Evolutionary conservation across 225 moss, liverwort and hornwort genomes (phyloP).

Genomic region (Asterella californica): DNA sequence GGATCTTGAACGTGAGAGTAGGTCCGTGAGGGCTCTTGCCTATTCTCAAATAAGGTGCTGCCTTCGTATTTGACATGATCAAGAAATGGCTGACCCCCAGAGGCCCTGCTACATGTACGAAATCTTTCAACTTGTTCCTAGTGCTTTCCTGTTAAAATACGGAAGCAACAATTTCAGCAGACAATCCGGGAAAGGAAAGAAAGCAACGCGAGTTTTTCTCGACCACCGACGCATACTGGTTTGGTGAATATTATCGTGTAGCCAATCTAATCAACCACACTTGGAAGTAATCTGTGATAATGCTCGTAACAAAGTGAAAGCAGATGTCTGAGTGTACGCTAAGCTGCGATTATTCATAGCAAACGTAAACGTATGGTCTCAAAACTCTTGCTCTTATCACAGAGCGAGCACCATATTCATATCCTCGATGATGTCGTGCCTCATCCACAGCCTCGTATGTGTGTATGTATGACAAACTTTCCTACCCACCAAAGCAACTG

Average conservation of each 20-base stretch:
- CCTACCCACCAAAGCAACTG: too few species aligned
- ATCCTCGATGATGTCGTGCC: too few species aligned
- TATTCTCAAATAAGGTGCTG: slow-evolving; percentile 72
- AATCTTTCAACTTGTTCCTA: slow-evolving; percentile 84
- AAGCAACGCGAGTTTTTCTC: background rate
- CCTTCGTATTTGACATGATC: slow-evolving; percentile 73
- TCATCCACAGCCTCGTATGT: too few species aligned
- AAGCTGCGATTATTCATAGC: background rate
- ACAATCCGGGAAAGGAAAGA: too few species aligned
- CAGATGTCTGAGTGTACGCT: background rate
- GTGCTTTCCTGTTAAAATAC: slow-evolving; percentile 13
- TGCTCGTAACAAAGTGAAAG: background rate
- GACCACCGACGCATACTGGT: too few species aligned
- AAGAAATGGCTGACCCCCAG: slow-evolving; percentile 96
- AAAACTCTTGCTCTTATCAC: too few species aligned
- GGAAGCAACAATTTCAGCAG: background rate
- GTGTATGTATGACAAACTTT: too few species aligned
- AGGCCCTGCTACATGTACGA: slow-evolving; percentile 93
- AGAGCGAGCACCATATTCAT: too few species aligned
- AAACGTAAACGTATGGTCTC: too few species aligned
- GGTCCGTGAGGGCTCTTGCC: slow-evolving; percentile 89
- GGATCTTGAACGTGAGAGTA: slow-evolving; percentile 89
- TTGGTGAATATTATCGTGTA: too few species aligned
- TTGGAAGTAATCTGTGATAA: too few species aligned
- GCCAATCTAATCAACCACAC: too few species aligned